Conservation (phyloP, 106 monocot species). For the Xerophyta viscosa region DNA sequence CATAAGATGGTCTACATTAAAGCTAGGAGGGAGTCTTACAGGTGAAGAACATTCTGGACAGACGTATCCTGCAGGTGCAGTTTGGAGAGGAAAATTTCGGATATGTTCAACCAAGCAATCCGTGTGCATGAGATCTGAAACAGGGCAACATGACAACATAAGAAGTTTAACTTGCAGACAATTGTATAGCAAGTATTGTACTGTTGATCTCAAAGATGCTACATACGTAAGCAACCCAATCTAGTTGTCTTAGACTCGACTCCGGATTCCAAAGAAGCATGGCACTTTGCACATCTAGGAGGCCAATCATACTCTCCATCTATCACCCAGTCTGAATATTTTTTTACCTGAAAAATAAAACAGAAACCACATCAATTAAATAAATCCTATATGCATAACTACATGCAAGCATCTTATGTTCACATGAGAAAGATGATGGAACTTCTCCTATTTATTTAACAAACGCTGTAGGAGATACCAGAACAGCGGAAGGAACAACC, state of each 20-base stretch:
- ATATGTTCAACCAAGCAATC: conserved; percentile 69
- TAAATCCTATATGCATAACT: too few relatives aligned
- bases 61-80: conserved; percentile 62
- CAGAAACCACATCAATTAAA: too few relatives aligned
- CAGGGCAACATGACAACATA: background rate
- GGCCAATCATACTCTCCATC: conserved; percentile 98
- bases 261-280: conserved; percentile 52
- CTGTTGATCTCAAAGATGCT: background rate
- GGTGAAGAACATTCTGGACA: conserved; percentile 71
- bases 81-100: conserved; percentile 65
- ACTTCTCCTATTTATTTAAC: too few relatives aligned
- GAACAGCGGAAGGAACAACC: too few relatives aligned
- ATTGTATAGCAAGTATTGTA: conserved; percentile 2
- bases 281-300: conserved; percentile 56
- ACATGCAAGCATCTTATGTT: too few relatives aligned
- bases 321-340: conserved; percentile 97
- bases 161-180: background rate
- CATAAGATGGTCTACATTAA: background rate
- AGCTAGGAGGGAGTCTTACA: conserved; percentile 27
- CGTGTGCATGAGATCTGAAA: conserved; percentile 82
- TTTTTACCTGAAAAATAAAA: conserved; percentile 45
- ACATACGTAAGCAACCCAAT: conserved; percentile 94
- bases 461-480: too few relatives aligned
- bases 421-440: too few relatives aligned
- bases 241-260: conserved; percentile 56